Conservation (phyloP, 257 asterid species). For the Coffea canephora region DNA sequence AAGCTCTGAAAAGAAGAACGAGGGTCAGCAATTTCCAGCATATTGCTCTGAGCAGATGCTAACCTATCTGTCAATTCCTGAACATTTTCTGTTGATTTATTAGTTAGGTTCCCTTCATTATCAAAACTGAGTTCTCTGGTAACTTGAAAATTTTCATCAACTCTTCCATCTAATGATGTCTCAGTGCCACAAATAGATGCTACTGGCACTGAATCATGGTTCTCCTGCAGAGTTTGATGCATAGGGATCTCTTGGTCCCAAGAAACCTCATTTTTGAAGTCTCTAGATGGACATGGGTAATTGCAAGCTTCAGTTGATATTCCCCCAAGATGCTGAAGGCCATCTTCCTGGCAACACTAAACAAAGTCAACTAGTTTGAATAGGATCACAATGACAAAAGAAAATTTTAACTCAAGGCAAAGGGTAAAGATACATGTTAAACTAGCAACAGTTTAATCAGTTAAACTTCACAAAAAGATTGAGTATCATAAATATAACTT, state of each 20-base stretch:
- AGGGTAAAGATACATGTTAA: neutral
- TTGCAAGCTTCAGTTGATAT: conserved; percentile 30
- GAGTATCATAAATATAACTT: neutral
- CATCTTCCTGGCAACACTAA: conserved; percentile 42
- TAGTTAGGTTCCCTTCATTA: conserved; percentile 25
- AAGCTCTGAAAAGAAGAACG: conserved; percentile 14
- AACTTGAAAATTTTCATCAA: conserved; percentile 24
- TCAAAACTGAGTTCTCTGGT: conserved; percentile 20
- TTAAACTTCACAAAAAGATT: neutral
- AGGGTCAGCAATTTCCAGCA: conserved; percentile 28
- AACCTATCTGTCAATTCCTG: conserved; percentile 27
- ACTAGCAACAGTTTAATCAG: neutral
- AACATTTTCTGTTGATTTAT: conserved; percentile 15
- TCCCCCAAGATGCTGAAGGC: conserved; percentile 36
- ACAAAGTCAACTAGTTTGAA: conserved; percentile 1
- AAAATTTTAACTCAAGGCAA: neutral
- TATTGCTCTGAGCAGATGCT: conserved; percentile 25
- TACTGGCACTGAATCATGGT: conserved; percentile 30
- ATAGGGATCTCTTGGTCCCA: conserved; percentile 22
- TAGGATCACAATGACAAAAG: neutral
- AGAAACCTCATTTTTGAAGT: conserved; percentile 29
- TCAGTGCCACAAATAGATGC: conserved; percentile 35
- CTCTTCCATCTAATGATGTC: conserved; percentile 30
- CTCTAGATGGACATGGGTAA: conserved; percentile 41
- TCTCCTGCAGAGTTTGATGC: conserved; percentile 28